Conservation (phyloP, 495 filamentous ascomycete species). For the Xylaria flabelliformis region DNA sequence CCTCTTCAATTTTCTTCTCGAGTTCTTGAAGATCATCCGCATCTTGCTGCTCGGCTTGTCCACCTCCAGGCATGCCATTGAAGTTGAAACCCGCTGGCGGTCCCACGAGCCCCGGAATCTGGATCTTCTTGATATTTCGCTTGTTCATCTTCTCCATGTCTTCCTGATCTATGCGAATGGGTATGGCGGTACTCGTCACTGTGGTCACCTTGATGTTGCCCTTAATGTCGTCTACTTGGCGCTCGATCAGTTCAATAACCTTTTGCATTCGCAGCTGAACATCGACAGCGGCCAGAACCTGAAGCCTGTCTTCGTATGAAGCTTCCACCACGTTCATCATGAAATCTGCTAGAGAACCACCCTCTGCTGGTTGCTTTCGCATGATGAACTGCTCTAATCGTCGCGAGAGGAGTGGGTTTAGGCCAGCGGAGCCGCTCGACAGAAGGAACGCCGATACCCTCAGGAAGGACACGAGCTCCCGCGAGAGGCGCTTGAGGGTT, state of each 20-base stretch:
- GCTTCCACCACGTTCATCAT: conserved; percentile 90
- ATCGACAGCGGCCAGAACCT: conserved; percentile 77
- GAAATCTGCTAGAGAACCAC: conserved; percentile 91
- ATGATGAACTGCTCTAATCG: conserved; percentile 85
- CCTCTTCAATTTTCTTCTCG: conserved; percentile 82
- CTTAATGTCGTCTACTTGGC: conserved; percentile 81
- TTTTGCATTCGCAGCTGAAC: conserved; percentile 77
- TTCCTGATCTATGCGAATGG: conserved; percentile 55
- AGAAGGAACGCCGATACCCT: conserved; percentile 78
- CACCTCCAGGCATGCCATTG: conserved; percentile 43
- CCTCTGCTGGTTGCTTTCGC: conserved; percentile 75
- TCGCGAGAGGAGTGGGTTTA: conserved; percentile 84
- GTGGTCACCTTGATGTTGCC: conserved; percentile 79
- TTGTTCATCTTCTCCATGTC: conserved; percentile 52
- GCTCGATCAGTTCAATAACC: conserved; percentile 79
- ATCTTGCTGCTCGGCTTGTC: conserved; percentile 39
- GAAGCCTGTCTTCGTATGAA: conserved; percentile 85
- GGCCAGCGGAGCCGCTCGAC: conserved; percentile 58
- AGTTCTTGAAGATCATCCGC: conserved; percentile 77
- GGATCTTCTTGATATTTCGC: conserved; percentile 59
- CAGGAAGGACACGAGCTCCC: conserved; percentile 80
- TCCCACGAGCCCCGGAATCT: conserved; percentile 49
- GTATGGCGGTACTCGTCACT: conserved; percentile 64
- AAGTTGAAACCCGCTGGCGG: conserved; percentile 58
- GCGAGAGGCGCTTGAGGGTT: conserved; percentile 78